A percentile compares a stretch with the other conserved stretches of the same genome.
phyloP scores from a whole-genome alignment of 192 early-diverging fungal species.

The Diversispora eburnea region DNA sequence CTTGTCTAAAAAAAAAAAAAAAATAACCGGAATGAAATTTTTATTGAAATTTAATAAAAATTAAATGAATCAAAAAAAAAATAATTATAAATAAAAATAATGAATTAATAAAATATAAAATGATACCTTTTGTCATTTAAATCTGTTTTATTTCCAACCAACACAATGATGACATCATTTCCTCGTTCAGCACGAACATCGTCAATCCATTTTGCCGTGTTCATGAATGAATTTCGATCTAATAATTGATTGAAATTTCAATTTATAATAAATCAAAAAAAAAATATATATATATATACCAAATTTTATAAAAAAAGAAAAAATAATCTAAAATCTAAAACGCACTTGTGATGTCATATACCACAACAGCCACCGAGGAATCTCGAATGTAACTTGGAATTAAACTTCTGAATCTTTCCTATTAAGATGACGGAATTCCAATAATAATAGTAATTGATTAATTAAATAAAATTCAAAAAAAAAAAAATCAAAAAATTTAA shows the following conservation, averaged over 20 bases:
- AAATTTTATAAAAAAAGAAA: background rate
- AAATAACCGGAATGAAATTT: background rate
- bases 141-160: conserved; percentile 99
- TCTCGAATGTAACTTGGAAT: conserved; percentile 99
- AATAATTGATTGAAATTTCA: conserved; percentile 14
- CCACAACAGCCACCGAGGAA: conserved; percentile 94
- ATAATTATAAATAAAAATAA: background rate
- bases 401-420: conserved; percentile 95
- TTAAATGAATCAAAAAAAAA: background rate
- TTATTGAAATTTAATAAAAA: background rate
- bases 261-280: background rate
- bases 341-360: conserved; percentile 95
- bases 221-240: conserved; percentile 94
- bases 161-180: conserved; percentile 95
- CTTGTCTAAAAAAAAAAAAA: conserved; percentile 56
- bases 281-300: background rate
- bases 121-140: conserved; percentile 85
- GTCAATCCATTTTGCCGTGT: conserved; percentile 98
- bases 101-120: conserved; percentile 7
- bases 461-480: too few relatives aligned
- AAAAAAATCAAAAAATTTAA: too few relatives aligned
- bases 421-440: background rate
- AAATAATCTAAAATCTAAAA: conserved; percentile 10
- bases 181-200: conserved; percentile 98
- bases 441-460: background rate